Evolutionary conservation across 2,329 filamentous ascomycete genomes (phyloP), one percentile per base, ranked within the genome.

Genomic region (Paraphaeosphaeria minitans): DNA sequence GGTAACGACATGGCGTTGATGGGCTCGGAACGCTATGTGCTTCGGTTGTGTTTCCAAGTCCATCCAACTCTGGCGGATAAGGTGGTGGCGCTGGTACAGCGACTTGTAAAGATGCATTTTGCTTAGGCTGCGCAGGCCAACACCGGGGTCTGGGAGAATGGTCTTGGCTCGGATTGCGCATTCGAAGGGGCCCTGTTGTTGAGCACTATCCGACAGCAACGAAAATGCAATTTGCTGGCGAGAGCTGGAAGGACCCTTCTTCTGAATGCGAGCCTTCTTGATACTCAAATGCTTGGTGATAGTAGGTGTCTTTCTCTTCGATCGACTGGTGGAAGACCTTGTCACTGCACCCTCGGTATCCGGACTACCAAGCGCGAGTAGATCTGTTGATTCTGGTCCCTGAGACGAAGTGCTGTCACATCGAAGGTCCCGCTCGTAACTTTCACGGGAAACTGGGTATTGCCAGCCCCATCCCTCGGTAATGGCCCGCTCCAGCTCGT

Each of bases 391-490:
- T 39, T 62, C 57, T 7, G 65, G 58, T 24, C 67, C 68, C 12
- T 33, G 9, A 9, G 41, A 21, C 5, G 29, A 13, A 50, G 64
- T 46, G 14, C 60, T 61, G 19, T 84, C 75, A 55, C 87, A 84
- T 3, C 91, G 92, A 50, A 97, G 78, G 72, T 99, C 93, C 58
- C 86, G 84, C 76, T 99, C 95, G 56, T 85, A 92, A 24, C 90
- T 92, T 54, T 91, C 85, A 4, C 83, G 77, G 0, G 90, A 90
- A 56, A 87, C 85, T 0, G 93, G 92, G 72, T 94, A 92, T 74
- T 99, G 95, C 93, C 95, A 99, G 14, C 93, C 95, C 95, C 95
- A 99, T 14, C 95, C 95, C 80, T 98, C 92, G 43, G 83, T 82
- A 56, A 98, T 93, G 31, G 95, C 93, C 66, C 89, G 89, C 64